Evolutionary conservation across 148 eudicot genomes (phyloP), one percentile per base, ranked within the genome.

Genomic region (Vaccinium vitisidaea): DNA sequence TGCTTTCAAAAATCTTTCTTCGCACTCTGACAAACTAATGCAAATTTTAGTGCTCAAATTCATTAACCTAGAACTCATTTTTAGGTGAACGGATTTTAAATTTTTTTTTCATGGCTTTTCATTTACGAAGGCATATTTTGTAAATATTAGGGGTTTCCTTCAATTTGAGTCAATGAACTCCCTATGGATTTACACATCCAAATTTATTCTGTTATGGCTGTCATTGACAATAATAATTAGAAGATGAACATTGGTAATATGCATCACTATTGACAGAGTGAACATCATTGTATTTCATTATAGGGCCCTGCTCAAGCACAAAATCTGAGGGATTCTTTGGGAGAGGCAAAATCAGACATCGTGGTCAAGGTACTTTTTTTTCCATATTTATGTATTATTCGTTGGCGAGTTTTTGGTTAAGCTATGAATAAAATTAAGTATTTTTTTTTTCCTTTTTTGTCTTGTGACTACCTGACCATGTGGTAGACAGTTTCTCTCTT

Each of bases 241-340:
- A 16, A 53, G 55, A 53, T 52, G 69, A 39, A 70, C 21, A 39
- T 54, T 67, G 19, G 21, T 55, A 32, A 79, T 79, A 79, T 54
- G 82, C 7, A 30, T 77, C 50, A 2, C 3, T 49, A 5, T 11
- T 12, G 53, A 13, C 27, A 67, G 77, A 67, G 54, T 36, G 25
- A 16, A 80, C 63, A 56, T 78, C 49, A 14, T 79, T 74, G 32
- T 79, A 9, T 46, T 54, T 84, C 49, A 80, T 15, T 52, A 25
- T 78, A 96, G 99, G 99, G 95, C 55, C 99, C 99, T 67, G 99
- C 99, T 85, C 99, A 96, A 89, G 99, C 98, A 55, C 99, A 94
- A 90, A 96, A 96, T 87, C 83, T 96, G 79, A 94, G 91, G 89
- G 99, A 96, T 86, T 96, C 99, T 78, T 89, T 96, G 67, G 89